Evolutionary conservation across 106 monocot genomes (phyloP), one percentile per base, ranked within the genome.

Genomic region (Dioscorea zingiberensis): DNA sequence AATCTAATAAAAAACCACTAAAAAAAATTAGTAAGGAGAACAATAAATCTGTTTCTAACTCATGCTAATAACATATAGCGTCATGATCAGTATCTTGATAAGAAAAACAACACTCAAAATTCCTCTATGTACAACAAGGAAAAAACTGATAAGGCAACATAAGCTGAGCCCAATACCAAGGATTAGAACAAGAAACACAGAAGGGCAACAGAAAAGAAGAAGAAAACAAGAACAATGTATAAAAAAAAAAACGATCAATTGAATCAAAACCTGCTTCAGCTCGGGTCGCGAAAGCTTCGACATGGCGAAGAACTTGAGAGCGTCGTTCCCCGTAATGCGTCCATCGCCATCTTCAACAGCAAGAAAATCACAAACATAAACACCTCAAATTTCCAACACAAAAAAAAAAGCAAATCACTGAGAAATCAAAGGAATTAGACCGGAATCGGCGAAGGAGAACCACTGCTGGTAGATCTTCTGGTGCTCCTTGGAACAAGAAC

Each of bases 371-470:
- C n/a, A 25, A 14, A 44, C 30, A 58, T 16, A 16, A 18, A 55
- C n/a, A 47, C 18, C 38, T 10, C 12, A 23, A 63, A 55, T 3
- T n/a, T 14, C 16, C 53, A 65, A 48, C 27, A 16, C 58, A 63
- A 38, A n/a, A 23, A 5, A 47, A 30, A 30, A 51, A 56, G 16
- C 9, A 25, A 28, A 48, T 13, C 3, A 24, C 25, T 62, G 21
- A 63, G 55, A 65, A 2, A 29, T 32, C 47, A 21, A 7, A 38
- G 9, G 38, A 38, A 38, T 8, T 13, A 26, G 19, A 94, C 94
- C 94, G 51, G 84, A 60, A 78, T 94, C 94, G 16, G 94, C 87
- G 60, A 68, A 64, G 25, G 82, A 68, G 73, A 94, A 94, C 80
- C 80, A 80, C n/a, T 80, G 70, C 60, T 62, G 80, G 55, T 80